phyloP scores from a whole-genome alignment of 495 filamentous ascomycete species.

The Diplogelasinospora grovesii region DNA sequence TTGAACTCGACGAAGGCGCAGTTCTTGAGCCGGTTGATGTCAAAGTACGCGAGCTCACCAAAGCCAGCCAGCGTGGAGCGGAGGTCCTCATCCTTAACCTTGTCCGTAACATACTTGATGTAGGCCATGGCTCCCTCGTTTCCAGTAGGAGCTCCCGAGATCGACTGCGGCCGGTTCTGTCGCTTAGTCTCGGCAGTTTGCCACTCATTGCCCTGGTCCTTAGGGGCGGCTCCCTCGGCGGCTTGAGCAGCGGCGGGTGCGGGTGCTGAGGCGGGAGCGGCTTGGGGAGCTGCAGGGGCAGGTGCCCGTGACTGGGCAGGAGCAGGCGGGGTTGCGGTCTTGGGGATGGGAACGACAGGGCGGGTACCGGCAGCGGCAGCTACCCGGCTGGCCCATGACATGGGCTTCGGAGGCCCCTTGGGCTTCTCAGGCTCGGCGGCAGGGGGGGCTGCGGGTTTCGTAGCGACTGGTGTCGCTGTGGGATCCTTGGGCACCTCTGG shows the following conservation, averaged over 20 bases:
- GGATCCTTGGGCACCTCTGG: conserved; percentile 55
- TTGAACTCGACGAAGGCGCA: conserved; percentile 95
- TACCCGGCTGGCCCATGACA: conserved; percentile 87
- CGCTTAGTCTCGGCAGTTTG: conserved; percentile 82
- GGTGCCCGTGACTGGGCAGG: conserved; percentile 25
- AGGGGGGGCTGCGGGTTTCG: conserved; percentile 32
- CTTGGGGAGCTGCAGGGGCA: conserved; percentile 25
- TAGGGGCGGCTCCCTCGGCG: conserved; percentile 27
- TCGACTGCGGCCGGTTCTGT: conserved; percentile 58
- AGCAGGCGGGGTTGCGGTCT: conserved; percentile 38
- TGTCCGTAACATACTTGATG: conserved; percentile 88
- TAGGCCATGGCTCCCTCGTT: conserved; percentile 71
- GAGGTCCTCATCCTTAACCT: conserved; percentile 64
- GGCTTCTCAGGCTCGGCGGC: conserved; percentile 32
- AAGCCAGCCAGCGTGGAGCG: conserved; percentile 57
- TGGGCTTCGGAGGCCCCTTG: conserved; percentile 48
- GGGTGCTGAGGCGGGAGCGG: no score
- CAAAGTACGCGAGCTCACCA: conserved; percentile 78
- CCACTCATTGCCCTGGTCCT: conserved; percentile 56
- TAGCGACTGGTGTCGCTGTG: conserved; percentile 48
- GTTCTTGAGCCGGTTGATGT: conserved; percentile 88
- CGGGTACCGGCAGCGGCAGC: conserved; percentile 39
- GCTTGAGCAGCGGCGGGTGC: conserved; percentile 26
- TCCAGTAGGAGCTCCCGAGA: conserved; percentile 43
- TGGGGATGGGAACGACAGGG: conserved; percentile 38